Percentiles rank a stretch among this genome's conserved stretches.
Evolutionary conservation across 2,329 filamentous ascomycete species (phyloP).

Genomic region (Juglanconis juglandina): DNA sequence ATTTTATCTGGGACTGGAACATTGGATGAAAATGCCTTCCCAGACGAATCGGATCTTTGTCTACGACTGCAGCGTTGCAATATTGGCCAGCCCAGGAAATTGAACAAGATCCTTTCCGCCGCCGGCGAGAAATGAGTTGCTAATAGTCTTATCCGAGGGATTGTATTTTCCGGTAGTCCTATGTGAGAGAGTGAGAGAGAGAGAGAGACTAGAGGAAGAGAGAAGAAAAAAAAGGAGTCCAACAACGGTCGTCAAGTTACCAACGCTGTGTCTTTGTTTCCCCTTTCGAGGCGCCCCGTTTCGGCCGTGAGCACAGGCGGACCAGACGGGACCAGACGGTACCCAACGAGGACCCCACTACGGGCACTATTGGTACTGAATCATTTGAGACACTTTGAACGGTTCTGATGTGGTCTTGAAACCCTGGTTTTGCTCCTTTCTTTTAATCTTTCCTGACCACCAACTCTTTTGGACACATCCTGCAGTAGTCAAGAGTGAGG

Average conservation of each 20-base stretch:
- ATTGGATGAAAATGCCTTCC: not conserved
- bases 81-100: not conserved
- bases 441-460: not conserved
- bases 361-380: not conserved
- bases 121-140: not conserved
- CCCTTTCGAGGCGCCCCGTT: not conserved
- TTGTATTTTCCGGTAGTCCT: not conserved
- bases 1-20: not conserved
- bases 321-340: not conserved
- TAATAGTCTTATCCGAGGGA: not conserved
- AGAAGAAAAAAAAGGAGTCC: no score
- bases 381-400: not conserved
- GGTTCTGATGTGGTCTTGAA: not conserved
- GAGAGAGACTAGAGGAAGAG: no score
- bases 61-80: not conserved
- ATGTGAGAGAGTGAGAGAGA: no score
- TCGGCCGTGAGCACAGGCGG: not conserved
- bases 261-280: no score
- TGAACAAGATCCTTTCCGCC: not conserved
- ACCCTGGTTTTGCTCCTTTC: not conserved
- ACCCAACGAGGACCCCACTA: not conserved
- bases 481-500: not conserved
- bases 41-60: constrained; percentile 4
- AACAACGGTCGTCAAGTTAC: no score
- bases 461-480: not conserved